Conservation (phyloP, 2,329 filamentous ascomycete species). For the Fusarium gaditjirri region DNA sequence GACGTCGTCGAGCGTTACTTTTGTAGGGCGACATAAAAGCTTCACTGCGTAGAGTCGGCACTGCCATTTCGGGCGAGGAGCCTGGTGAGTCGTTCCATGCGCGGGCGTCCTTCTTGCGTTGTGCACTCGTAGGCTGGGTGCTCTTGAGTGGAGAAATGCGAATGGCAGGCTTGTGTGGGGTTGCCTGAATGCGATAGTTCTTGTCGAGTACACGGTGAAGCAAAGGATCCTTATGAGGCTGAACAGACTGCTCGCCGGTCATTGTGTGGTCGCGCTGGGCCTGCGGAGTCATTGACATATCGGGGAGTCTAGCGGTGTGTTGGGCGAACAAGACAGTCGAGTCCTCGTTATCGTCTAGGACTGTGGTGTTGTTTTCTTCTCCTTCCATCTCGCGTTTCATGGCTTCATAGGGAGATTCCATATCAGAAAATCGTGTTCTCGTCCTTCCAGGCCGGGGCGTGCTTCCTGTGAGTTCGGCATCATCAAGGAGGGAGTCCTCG, state of each 20-base stretch:
- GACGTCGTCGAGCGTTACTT: constrained; percentile 56
- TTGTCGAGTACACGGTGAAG: constrained; percentile 95
- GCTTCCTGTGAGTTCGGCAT: constrained; percentile 70
- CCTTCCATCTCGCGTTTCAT: constrained; percentile 74
- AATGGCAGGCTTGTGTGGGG: constrained; percentile 72
- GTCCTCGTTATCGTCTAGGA: constrained; percentile 54
- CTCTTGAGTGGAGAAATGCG: constrained; percentile 60
- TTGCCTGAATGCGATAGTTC: constrained; percentile 93
- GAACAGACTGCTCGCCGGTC: constrained; percentile 49
- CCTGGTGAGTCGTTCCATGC: constrained; percentile 69
- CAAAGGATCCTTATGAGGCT: constrained; percentile 73
- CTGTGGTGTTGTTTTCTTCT: constrained; percentile 52
- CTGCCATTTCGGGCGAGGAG: constrained; percentile 81
- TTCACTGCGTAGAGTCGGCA: constrained; percentile 85
- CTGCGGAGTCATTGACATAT: constrained; percentile 72
- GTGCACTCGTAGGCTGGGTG: constrained; percentile 49
- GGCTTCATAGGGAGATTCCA: constrained; percentile 81
- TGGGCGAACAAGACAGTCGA: constrained; percentile 63
- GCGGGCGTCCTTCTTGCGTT: constrained; percentile 50
- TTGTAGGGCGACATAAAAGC: constrained; percentile 82
- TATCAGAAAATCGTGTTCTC: constrained; percentile 67
- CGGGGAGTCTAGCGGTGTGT: constrained; percentile 65
- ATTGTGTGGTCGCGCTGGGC: constrained; percentile 54
- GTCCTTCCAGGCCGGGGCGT: constrained; percentile 71
- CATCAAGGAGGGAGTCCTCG: constrained; percentile 76